Base-by-base conservation (phyloP, 352 stramenopile species). In the Phytophthora constricta region DNA sequence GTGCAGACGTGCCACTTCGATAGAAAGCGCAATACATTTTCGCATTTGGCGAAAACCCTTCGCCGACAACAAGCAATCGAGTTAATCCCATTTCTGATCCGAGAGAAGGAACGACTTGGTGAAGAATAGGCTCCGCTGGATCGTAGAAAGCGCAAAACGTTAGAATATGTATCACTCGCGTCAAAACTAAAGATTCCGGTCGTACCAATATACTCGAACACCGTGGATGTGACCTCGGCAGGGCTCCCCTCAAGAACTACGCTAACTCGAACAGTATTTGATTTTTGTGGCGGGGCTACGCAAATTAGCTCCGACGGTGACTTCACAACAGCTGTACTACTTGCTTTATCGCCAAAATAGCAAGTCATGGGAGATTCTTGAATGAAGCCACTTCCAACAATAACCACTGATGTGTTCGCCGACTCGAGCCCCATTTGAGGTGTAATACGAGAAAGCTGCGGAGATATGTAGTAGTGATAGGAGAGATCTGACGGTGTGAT, bases 311-410 rank as follows among this genome's bases (percentile, higher is more conserved):
- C 22, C n/a, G 62, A 65, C 2, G 50, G 45, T 50, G 77, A 82
- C n/a, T 48, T 58, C 0, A 62, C 46, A 22, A 58, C 42, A 33
- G 65, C 68, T 23, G 41, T 25, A 27, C 46, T 63, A 27, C 27
- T 59, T 13, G 50, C 31, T 23, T 41, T 49, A 4, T 55, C 26
- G 13, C 72, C 79, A 62, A 87, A 70, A n/a, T 61, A 50, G 52
- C 76, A 87, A 10, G 43, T 19, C 25, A 84, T 62, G 3, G 57
- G 53, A 25, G 64, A 74, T 2, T 62, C 46, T 2, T 58, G 20
- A 37, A 43, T 69, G 28, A 87, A 87, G 19, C 61, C 73, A 19
- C 16, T 69, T n/a, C 79, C 79, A 48, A 64, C 33, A 25, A 87
- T 39, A 2, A 61, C 43, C 22, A 84, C 16, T 9, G 37, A 41